Percentiles rank a stretch among this genome's conserved stretches.
Evolutionary conservation across 345 rosid species (phyloP).

Genomic region (Dipteronia dyeriana): DNA sequence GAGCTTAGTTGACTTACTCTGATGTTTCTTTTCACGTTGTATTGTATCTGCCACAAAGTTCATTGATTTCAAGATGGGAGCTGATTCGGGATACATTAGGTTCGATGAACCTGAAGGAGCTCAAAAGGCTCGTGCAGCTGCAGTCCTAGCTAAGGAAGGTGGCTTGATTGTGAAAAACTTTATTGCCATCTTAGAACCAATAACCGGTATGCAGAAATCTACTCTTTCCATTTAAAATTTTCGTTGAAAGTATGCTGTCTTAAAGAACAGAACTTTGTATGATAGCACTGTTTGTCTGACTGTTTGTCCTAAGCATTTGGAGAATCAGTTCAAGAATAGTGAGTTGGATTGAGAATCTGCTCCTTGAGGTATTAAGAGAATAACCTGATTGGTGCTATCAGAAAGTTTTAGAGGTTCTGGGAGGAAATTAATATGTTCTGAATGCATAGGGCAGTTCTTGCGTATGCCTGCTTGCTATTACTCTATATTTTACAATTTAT

Average conservation of each 20-base stretch:
- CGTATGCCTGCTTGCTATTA: background rate
- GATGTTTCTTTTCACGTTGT: background rate
- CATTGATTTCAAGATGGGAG: conserved; percentile 90
- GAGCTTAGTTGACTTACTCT: conserved; percentile 13
- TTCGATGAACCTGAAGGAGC: conserved; percentile 88
- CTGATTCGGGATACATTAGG: conserved; percentile 68
- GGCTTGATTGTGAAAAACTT: conserved; percentile 80
- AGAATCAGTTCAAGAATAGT: background rate
- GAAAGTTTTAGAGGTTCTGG: background rate
- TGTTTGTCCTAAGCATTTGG: background rate
- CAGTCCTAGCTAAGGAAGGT: conserved; percentile 80
- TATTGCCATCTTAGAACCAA: conserved; percentile 76
- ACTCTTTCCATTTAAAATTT: conserved; percentile 4
- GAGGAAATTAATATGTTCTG: background rate
- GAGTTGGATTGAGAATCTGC: background rate
- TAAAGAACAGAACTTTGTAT: background rate
- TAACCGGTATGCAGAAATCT: conserved; percentile 54
- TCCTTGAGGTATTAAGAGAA: background rate
- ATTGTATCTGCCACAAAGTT: conserved; percentile 41
- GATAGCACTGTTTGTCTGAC: background rate
- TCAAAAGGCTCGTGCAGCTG: conserved; percentile 95
- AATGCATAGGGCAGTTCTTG: background rate
- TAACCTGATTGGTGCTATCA: background rate
- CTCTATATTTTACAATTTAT: background rate
- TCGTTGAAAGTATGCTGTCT: background rate